Base-by-base conservation (phyloP, 2,329 filamentous ascomycete genomes). In the Capronia coronata region DNA sequence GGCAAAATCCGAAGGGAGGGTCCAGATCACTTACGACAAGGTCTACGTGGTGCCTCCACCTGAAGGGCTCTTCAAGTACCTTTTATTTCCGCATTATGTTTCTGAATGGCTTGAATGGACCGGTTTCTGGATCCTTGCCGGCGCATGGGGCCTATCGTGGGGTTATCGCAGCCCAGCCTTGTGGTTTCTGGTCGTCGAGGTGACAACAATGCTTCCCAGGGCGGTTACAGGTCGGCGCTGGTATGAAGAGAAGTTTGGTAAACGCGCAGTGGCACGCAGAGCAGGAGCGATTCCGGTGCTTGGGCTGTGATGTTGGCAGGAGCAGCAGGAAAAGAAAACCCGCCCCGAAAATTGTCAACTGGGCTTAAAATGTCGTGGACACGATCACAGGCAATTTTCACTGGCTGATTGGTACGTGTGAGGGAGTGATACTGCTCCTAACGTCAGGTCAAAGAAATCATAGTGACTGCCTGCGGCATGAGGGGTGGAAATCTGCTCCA, bases 81-180 rank as follows among this genome's bases (percentile, higher is more conserved):
- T 95, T 64, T 75, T 97, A 51, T 95, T 84, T 67, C 89, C 93
- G 58, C 93, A 98, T 67, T 98, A 96, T 67, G 75, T 94, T n/a
- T 86, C 84, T 64, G 93, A 98, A 71, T 98, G 93, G 93, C 66
- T 95, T 46, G 93, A 98, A 74, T 98, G 93, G 93, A 67, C 78
- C 2, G 93, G 93, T 0, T 98, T 89, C 67, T 89, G 84, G 74
- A 78, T 95, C 22, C 63, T 69, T 9, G 71, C 68, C 8, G 65
- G 65, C 0, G 60, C 65, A 0, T 63, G 71, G 11, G 64, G 62
- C 7, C 62, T 66, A 48, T 61, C 5, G n/a, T 72, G 11, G 1
- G 76, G 77, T 0, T 78, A 74, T 70, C 87, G 83, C 63, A 71
- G 80, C 41, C 91, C 93, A 0, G 91, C 88, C 19, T 74, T 89